Base-by-base conservation (phyloP, 305 asterid genomes). In the Rubia balearica region DNA sequence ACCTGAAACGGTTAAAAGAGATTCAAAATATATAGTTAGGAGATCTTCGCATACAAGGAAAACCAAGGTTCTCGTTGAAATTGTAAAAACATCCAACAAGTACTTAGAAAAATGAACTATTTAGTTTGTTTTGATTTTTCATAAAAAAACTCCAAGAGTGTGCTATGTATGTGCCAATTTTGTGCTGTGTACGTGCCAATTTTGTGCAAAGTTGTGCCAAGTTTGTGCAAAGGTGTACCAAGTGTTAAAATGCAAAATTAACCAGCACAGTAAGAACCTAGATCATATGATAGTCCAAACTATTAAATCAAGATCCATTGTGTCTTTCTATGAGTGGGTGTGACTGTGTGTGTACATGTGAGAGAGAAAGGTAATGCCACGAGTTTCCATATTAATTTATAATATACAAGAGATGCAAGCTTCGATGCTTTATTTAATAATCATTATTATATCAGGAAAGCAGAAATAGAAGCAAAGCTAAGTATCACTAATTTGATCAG, bases 1-100 rank as follows among this genome's bases (percentile, higher is more conserved):
- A 92, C 91, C 97, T 92, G 88, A 70, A 6, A 7, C 33, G 4
- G 51, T 74, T 49, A 53, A 16, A 62, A n/a, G n/a, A 38, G 3
- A n/a, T 49, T 51, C 17, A 16, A 59, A 43, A 59, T 4, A 53
- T 38, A 43, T 33, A 43, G 48, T 40, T 9, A 67, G 16, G 51
- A 51, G 6, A 5, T 4, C 41, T 30, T 61, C 30, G 17, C 17
- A 51, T 51, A 8, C 17, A 17, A 4, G n/a, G 21, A 51, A 51
- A 49, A 17, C 22, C 57, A 51, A 16, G 9, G 57, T 16, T 5
- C 22, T 51, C 16, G 57, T 51, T 51, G 21, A 51, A 51, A 16
- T n/a, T 9, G 57, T 17, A 17, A 17, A 17, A 17, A 51, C 22
- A 51, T 6, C 21, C 57, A 17, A 8, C 57, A 51, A 51, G 22